Evolutionary conservation across 2,329 filamentous ascomycete species (phyloP).

Genomic region (Ophiostoma fasciatum): DNA sequence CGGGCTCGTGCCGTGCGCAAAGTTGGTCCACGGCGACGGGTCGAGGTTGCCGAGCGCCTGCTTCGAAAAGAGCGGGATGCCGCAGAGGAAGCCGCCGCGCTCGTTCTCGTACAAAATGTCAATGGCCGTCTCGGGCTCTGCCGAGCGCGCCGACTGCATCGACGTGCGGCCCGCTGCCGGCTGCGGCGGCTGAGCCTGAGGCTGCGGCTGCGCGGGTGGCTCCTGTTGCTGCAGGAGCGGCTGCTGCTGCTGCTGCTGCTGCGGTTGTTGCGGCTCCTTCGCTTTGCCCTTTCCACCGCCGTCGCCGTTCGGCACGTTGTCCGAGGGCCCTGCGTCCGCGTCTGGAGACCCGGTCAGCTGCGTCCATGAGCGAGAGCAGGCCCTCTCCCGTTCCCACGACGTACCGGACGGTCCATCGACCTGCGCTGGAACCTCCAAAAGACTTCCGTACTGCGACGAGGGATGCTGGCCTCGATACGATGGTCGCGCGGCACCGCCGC

Average conservation of each 20-base stretch:
- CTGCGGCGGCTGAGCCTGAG: neutral
- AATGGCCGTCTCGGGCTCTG: slow-evolving; percentile 38
- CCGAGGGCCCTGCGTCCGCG: slow-evolving; percentile 1
- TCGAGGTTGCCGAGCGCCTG: slow-evolving; percentile 77
- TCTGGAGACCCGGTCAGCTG: too few species aligned
- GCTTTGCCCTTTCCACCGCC: neutral
- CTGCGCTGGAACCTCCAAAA: too few species aligned
- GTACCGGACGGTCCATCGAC: too few species aligned
- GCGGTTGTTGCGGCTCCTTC: neutral
- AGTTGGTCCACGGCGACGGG: slow-evolving; percentile 74
- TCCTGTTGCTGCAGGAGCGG: too few species aligned
- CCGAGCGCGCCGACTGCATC: slow-evolving; percentile 1
- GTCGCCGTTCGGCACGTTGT: neutral
- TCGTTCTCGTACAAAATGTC: slow-evolving; percentile 95
- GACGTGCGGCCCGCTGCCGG: slow-evolving; percentile 1
- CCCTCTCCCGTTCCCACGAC: too few species aligned
- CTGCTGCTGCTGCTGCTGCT: neutral
- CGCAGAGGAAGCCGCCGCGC: slow-evolving; percentile 77
- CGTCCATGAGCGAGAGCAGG: too few species aligned
- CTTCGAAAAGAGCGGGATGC: slow-evolving; percentile 75
- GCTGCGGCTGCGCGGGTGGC: neutral
- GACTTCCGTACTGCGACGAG: too few species aligned
- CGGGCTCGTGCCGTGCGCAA: slow-evolving; percentile 42
- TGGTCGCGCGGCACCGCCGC: neutral
- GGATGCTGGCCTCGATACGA: too few species aligned